phyloP scores from a whole-genome alignment of 176 grass and related monocot species.

The maize (Zea mays) region Zm-B73-REFERENCE-NAM-5.0 NC_050105.1:4173501-4174000 shows the following conservation, averaged over 20 bases:
- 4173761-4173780: neutral
- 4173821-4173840: neutral
- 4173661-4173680: constrained; percentile 26
- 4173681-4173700: constrained; percentile 12
- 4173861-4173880: neutral
- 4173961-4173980: constrained; percentile 74
- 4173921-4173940: constrained; percentile 87
- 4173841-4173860: neutral
- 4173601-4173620: constrained; percentile 79
- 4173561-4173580: neutral
- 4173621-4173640: constrained; percentile 76
- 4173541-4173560: neutral
- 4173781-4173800: neutral
- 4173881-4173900: constrained; percentile 10
- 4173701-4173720: constrained; percentile 27
- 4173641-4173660: constrained; percentile 75
- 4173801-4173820: neutral
- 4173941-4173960: constrained; percentile 72
- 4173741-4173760: neutral
- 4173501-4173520: constrained; percentile 60
- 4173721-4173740: constrained; percentile 17
- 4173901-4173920: constrained; percentile 85
- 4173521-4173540: constrained; percentile 32
- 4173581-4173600: constrained; percentile 36
- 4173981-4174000: constrained; percentile 41